Percentiles rank a stretch among this genome's conserved stretches.
Evolutionary conservation across 176 grass and related monocot genomes (phyloP).

Genomic region (Pontederia crassipes): DNA sequence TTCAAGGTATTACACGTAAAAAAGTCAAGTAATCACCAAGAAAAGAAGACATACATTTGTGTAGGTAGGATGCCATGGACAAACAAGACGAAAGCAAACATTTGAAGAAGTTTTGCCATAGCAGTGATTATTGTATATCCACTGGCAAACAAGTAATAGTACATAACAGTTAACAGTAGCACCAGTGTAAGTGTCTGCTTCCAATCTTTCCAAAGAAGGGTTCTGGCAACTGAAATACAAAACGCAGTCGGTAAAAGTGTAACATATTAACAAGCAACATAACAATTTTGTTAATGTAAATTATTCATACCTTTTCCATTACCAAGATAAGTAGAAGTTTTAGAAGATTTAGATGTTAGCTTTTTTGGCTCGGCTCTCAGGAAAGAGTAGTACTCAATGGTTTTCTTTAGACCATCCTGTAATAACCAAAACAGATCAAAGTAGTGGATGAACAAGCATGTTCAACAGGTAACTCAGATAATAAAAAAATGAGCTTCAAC

Average conservation of each 20-base stretch:
- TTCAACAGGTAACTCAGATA: conserved; percentile 2
- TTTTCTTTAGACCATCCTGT: conserved; percentile 84
- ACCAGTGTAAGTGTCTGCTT: conserved; percentile 67
- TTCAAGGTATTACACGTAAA: conserved; percentile 3
- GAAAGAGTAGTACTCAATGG: conserved; percentile 70
- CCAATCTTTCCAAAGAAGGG: conserved; percentile 84
- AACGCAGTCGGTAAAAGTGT: background rate
- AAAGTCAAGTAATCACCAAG: conserved; percentile 5
- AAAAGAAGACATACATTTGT: conserved; percentile 46
- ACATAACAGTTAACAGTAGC: conserved; percentile 52
- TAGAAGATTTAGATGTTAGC: conserved; percentile 74
- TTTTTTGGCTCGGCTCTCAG: conserved; percentile 59
- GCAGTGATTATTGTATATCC: conserved; percentile 88
- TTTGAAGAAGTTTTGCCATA: conserved; percentile 68
- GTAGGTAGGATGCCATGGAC: conserved; percentile 72
- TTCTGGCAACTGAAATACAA: conserved; percentile 69
- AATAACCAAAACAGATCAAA: conserved; percentile 23
- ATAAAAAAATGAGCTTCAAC: conserved; percentile 9
- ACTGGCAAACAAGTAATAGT: conserved; percentile 91
- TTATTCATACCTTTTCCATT: conserved; percentile 64
- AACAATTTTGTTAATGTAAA: conserved; percentile 9
- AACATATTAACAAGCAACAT: conserved; percentile 3
- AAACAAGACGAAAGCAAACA: conserved; percentile 73
- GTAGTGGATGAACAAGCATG: background rate
- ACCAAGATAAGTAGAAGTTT: conserved; percentile 74